phyloP scores from a whole-genome alignment of 2,329 filamentous ascomycete genomes.

The Cytospora schulzeri region DNA sequence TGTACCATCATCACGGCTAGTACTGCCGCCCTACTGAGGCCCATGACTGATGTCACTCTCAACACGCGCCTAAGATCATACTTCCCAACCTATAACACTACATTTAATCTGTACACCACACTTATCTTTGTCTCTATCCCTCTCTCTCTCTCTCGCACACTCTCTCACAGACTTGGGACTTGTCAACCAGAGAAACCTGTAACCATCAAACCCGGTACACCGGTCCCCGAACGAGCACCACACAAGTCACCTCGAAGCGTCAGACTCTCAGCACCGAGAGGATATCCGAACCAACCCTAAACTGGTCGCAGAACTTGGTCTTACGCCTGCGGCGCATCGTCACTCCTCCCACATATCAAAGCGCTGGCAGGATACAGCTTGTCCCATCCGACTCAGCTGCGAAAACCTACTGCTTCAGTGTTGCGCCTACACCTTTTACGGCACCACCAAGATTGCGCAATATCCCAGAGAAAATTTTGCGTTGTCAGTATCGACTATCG shows the following conservation, averaged over 20 bases:
- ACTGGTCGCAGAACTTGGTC: not conserved
- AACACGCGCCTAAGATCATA: slow-evolving; percentile 22
- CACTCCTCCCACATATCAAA: not conserved
- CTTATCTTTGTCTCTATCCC: slow-evolving; percentile 6
- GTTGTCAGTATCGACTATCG: not conserved
- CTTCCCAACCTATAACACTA: slow-evolving; percentile 24
- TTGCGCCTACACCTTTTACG: not conserved
- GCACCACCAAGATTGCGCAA: not conserved
- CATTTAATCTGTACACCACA: slow-evolving; percentile 11
- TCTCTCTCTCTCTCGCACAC: not conserved
- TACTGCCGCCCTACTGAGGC: slow-evolving; percentile 8
- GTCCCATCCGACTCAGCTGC: not conserved
- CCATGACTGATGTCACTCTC: slow-evolving; percentile 22
- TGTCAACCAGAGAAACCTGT: not conserved
- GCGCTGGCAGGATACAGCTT: not conserved
- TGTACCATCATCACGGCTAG: slow-evolving; percentile 5
- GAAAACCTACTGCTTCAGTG: not conserved
- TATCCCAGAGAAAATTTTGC: not conserved
- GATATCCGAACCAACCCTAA: not conserved
- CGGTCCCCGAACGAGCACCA: not conserved
- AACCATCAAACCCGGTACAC: not conserved
- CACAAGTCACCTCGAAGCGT: not conserved
- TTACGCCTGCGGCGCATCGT: not conserved
- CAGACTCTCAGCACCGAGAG: slow-evolving; percentile 1
- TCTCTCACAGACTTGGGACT: not conserved